A percentile compares a stretch with the other conserved stretches of the same genome.
These are phyloP conservation scores for Kodamaea ohmeri DNA, from an alignment of 1,139 yeast species.

Conservation along the genomic window DNA sequence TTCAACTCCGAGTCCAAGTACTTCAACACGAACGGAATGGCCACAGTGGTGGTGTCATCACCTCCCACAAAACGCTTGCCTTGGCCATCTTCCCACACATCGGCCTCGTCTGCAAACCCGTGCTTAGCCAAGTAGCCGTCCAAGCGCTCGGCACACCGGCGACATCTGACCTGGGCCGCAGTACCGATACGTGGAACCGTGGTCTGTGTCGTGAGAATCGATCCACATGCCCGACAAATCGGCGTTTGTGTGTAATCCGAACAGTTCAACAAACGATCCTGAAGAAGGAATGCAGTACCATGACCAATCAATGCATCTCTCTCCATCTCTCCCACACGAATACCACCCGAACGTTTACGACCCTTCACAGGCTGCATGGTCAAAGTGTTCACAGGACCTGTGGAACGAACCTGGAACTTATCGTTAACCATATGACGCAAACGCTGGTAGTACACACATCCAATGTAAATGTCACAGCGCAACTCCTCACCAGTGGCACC, in stretches of 20 bases:
- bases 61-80: conserved; percentile 93
- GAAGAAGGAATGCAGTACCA: conserved; percentile 94
- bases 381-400: conserved; percentile 95
- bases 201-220: conserved; percentile 81
- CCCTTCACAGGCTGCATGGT: conserved; percentile 99
- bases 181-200: conserved; percentile 91
- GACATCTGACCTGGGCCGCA: conserved; percentile 75
- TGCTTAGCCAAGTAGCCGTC: conserved; percentile 36
- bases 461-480: conserved; percentile 92
- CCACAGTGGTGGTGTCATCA: conserved; percentile 85
- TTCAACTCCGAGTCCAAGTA: conserved; percentile 93
- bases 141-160: conserved; percentile 80
- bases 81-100: conserved; percentile 96
- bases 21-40: conserved; percentile 94
- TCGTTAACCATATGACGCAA: conserved; percentile 99
- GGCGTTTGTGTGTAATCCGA: conserved; percentile 93
- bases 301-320: conserved; percentile 98
- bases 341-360: conserved; percentile 98
- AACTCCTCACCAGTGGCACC: conserved; percentile 99
- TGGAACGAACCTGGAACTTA: conserved; percentile 97
- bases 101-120: conserved; percentile 63
- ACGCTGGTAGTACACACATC: conserved; percentile 96
- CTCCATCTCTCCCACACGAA: conserved; percentile 99
- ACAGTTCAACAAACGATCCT: conserved; percentile 92
- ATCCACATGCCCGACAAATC: conserved; percentile 91